Evolutionary conservation across 331 rosid species (phyloP), one percentile per base, ranked within the genome.

Genomic region (Pyracantha coccinea): DNA sequence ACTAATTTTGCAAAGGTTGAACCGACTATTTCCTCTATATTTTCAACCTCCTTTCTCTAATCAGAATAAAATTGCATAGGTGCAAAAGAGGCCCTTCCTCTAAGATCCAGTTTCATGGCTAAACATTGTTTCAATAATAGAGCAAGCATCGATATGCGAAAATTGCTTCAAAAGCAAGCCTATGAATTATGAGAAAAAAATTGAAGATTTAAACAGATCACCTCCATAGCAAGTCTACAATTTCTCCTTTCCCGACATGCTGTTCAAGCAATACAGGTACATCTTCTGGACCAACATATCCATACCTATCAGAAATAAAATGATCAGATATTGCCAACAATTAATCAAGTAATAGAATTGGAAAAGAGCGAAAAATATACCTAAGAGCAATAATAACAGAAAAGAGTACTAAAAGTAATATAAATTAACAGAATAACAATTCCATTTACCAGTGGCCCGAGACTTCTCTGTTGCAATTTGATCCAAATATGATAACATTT

Each of bases 251-350:
- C 64, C 86, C 47, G 74, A 92, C 76, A 82, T 94, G 99, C 58
- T 90, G 89, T 67, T 90, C 96, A 77, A 94, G 90, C 88, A 94
- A 84, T 60, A 66, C 76, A 73, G 91, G 85, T 44, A 92, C 90
- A 71, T 94, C 97, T 52, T 92, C 96, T 4, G 96, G 96, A 23
- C 90, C 41, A 75, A 94, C 99, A 79, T 91, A 94, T 45, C 99
- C 98, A 81, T 93, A 93, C 98, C 98, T 94, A 58, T 32, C 2
- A 31, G 64, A 73, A 50, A 35, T 10, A 45, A 29, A 20, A 70
- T 66, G 41, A 76, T 29, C 59, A 38, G 32, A 21, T 55, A 21
- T 55, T 38, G 27, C n/a, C 60, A 45, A 73, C 69, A 47, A 75
- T 20, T 44, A 69, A 63, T 54, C 21, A 81, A 73, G 54, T 66